Evolutionary conservation across 192 early-diverging fungal genomes (phyloP), one percentile per base, ranked within the genome.

Genomic region (Backusella parvicylindrica): DNA sequence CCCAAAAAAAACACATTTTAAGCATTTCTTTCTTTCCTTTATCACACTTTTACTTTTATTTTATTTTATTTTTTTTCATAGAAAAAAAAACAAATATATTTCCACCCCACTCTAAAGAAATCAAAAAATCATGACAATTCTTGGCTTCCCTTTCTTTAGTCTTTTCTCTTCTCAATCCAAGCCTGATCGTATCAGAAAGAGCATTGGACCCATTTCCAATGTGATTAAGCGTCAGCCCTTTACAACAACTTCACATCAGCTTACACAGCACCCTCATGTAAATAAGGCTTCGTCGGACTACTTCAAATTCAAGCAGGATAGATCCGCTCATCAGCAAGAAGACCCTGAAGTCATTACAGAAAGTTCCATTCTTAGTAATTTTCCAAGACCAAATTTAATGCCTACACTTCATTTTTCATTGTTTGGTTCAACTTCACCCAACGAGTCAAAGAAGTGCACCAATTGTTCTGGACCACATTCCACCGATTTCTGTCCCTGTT

Each of bases 391-490:
- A 13, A 83, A 83, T 30, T 69, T 83, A 5, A 66, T 53, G n/a
- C 77, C 81, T n/a, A 83, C 81, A 11, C 37, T 83, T 4, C 81
- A 83, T n/a, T 71, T 73, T 50, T 74, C 74, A 21, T 33, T 66
- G 8, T 32, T 76, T 6, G 70, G 65, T 31, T 63, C 43, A 47
- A n/a, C 43, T n/a, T 47, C 43, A 53, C 21, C 63, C 32, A 60
- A 12, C 23, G 26, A 60, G 26, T 60, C 53, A 28, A 60, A 60
- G 26, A 70, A 56, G 31, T 83, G 81, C 33, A 47, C 23, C 31
- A 78, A 79, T 60, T 83, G 81, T 41, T 71, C 81, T 71, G 81
- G 81, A 31, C 81, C 81, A 64, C 81, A 83, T 63, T 67, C 74
- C 15, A 77, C 81, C 30, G 78, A 79, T 15, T 83, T 79, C 31